These are phyloP conservation scores for Apophysomyces sp. DNA, from an alignment of 371 early-diverging fungal species.

Conservation along the genomic window DNA sequence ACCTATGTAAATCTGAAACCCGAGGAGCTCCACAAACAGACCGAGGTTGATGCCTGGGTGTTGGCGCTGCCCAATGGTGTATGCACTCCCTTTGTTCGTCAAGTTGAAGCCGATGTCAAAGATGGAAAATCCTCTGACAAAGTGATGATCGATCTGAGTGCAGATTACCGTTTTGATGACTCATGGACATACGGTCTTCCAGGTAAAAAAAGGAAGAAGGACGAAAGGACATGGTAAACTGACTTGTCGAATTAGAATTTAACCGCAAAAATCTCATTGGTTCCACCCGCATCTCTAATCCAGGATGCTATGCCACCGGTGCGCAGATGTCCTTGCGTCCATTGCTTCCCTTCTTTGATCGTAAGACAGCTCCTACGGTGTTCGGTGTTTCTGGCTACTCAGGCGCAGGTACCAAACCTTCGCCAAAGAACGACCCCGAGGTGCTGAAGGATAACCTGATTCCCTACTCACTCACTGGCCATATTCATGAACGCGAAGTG, in stretches of 20 bases:
- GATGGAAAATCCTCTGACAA: slow-evolving; percentile 49
- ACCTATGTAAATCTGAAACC: slow-evolving; percentile 81
- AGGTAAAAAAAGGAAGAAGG: slow-evolving; percentile 17
- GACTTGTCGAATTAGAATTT: slow-evolving; percentile 50
- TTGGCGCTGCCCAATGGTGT: slow-evolving; percentile 94
- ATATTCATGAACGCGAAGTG: slow-evolving; percentile 95
- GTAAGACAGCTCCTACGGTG: slow-evolving; percentile 64
- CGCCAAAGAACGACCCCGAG: slow-evolving; percentile 88
- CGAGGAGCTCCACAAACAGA: slow-evolving; percentile 61
- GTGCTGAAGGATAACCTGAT: slow-evolving; percentile 86
- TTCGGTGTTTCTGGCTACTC: slow-evolving; percentile 97
- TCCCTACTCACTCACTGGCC: slow-evolving; percentile 90
- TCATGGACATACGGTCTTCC: slow-evolving; percentile 94
- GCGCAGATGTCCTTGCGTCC: slow-evolving; percentile 90
- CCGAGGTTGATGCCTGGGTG: slow-evolving; percentile 91
- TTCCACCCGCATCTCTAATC: slow-evolving; percentile 83
- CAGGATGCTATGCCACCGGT: slow-evolving; percentile 98
- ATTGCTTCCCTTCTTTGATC: slow-evolving; percentile 63
- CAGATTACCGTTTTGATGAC: slow-evolving; percentile 89
- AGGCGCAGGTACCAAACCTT: slow-evolving; percentile 96
- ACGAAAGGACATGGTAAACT: neutral
- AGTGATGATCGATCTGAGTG: slow-evolving; percentile 86
- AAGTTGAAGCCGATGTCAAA: slow-evolving; percentile 59
- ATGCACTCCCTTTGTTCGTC: slow-evolving; percentile 89
- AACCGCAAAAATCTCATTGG: slow-evolving; percentile 58